phyloP scores from a whole-genome alignment of 768 basidiomycete genomes.

The Suillus occidentalis region DNA sequence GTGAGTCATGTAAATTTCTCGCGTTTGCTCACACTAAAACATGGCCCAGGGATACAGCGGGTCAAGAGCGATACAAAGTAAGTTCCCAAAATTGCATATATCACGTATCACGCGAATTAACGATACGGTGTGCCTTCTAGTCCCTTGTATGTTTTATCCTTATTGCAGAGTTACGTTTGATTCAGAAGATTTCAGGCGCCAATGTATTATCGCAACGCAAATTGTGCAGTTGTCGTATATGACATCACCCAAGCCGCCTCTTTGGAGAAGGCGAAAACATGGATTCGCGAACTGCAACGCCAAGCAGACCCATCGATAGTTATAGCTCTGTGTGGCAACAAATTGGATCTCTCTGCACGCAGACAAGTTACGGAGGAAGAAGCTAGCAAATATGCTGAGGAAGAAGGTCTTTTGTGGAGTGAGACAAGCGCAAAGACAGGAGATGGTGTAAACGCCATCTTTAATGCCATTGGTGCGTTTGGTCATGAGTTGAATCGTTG shows the following conservation, averaged over 20 bases:
- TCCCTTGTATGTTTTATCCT: conserved; percentile 43
- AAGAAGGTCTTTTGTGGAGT: conserved; percentile 91
- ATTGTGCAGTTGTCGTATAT: conserved; percentile 92
- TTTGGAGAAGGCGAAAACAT: conserved; percentile 91
- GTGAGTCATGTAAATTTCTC: conserved; percentile 42
- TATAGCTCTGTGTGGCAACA: conserved; percentile 96
- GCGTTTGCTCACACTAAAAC: conserved; percentile 7
- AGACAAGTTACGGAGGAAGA: conserved; percentile 87
- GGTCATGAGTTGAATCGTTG: background rate
- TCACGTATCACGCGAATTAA: conserved; percentile 7
- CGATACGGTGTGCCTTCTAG: conserved; percentile 19
- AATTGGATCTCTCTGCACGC: conserved; percentile 81
- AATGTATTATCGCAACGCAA: conserved; percentile 96
- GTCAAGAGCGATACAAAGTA: conserved; percentile 93
- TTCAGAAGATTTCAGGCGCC: conserved; percentile 57
- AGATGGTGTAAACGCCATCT: conserved; percentile 83
- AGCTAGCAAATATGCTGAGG: conserved; percentile 88
- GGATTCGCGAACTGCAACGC: conserved; percentile 96
- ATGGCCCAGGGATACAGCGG: conserved; percentile 82
- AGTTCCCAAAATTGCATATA: conserved; percentile 18
- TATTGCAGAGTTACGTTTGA: background rate
- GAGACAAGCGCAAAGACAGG: conserved; percentile 91
- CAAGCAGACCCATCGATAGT: conserved; percentile 97
- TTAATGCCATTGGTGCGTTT: conserved; percentile 78
- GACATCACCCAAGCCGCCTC: conserved; percentile 94